These are phyloP conservation scores for Aspergillus terreus DNA, from an alignment of 2,329 filamentous ascomycete genomes.

Conservation along the genomic window DNA sequence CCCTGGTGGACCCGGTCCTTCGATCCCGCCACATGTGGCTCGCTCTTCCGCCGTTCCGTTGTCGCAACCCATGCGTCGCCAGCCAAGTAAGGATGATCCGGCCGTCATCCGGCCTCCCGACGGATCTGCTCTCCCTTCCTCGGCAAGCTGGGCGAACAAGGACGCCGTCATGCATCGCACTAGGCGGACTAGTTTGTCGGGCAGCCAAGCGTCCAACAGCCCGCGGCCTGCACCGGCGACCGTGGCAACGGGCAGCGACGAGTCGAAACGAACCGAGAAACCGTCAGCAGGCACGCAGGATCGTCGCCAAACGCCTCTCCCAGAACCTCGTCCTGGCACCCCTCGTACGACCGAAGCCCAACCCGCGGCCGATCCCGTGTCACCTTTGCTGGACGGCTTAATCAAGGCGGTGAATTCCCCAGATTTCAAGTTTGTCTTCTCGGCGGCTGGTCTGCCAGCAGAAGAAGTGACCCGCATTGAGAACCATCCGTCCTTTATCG, in stretches of 20 bases:
- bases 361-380: slow-evolving; percentile 20
- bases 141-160: slow-evolving; percentile 84
- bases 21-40: slow-evolving; percentile 37
- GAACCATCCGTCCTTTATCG: slow-evolving; percentile 73
- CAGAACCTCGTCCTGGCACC: slow-evolving; percentile 18
- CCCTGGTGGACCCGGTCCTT: slow-evolving; percentile 15
- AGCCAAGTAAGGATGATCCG: slow-evolving; percentile 70
- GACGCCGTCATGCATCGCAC: slow-evolving; percentile 63
- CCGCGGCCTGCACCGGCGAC: slow-evolving; percentile 59
- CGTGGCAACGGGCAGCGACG: slow-evolving; percentile 34
- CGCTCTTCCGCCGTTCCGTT: slow-evolving; percentile 51
- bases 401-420: slow-evolving; percentile 47
- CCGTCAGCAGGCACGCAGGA: slow-evolving; percentile 23
- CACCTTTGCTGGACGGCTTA: slow-evolving; percentile 37
- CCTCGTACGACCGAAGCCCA: slow-evolving; percentile 18
- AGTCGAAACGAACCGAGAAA: slow-evolving; percentile 33
- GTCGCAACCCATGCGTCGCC: slow-evolving; percentile 63
- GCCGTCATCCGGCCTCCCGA: slow-evolving; percentile 61
- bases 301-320: slow-evolving; percentile 21
- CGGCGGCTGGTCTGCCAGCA: slow-evolving; percentile 41
- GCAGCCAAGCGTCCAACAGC: slow-evolving; percentile 76
- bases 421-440: slow-evolving; percentile 54
- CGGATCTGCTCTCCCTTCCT: slow-evolving; percentile 84
- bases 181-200: slow-evolving; percentile 69
- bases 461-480: slow-evolving; percentile 52